Evolutionary conservation across 2,329 filamentous ascomycete species (phyloP), one percentile per base, ranked within the genome.

Genomic region (Penicillium oxalicum): DNA sequence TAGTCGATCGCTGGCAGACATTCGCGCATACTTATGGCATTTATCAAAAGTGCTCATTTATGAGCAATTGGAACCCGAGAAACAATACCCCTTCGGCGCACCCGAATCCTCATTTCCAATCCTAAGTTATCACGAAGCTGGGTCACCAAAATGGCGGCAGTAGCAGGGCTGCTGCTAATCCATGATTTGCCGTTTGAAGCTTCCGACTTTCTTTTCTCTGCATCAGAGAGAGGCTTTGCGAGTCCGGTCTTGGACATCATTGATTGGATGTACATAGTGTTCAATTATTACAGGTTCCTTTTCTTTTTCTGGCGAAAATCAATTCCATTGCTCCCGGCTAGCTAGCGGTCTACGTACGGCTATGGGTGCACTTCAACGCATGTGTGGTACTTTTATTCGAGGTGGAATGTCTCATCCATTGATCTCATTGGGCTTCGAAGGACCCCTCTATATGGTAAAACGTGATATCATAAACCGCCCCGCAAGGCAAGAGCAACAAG

Each of bases 251-350:
- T 63, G 58, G 55, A 61, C 56, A 64, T 64, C 54, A 56, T 60
- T 66, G 64, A 59, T 62, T 55, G 52, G 55, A 50, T 67, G 64
- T 67, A 67, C 57, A 67, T 67, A 67, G 63, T 66, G 58, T 65
- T 61, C 51, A 56, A 59, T 52, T 56, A 60, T 50, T 44, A 56
- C 51, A 44, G 35, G 55, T 46, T 28, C 53, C 42, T 56, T 50
- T 52, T 55, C 11, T 55, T 52, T 43, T 51, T 32, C 52, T 58
- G 53, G 45, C 18, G 51, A 13, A 18, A 39, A 45, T 32, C 3
- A 26, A 1, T 18, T 5, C 3, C 11, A 5, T 34, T 8, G 7
- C 18, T 18, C 18, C 18, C 18, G 18, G 18, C 18, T 18, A 18
- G 18, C 18, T 18, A 18, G 18, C 18, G 18, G 18, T 18, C 18